Conservation (phyloP, 129 eudicot genomes). For the Ambrosia artemisiifolia region DNA sequence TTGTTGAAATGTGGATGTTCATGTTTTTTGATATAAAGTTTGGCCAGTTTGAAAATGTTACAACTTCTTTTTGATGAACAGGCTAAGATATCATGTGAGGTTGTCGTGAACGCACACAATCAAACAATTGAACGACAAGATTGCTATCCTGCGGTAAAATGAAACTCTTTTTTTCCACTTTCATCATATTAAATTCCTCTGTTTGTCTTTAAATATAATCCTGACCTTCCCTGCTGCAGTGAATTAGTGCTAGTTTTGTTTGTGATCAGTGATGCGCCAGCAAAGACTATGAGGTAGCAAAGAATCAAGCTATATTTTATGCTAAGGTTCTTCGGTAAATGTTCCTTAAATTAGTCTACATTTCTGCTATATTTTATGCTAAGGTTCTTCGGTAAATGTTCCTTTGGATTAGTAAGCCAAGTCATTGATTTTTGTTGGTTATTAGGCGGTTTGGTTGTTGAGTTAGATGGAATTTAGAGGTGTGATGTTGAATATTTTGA, state of each 20-base stretch:
- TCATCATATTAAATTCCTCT: background rate
- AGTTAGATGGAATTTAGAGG: too few relatives aligned
- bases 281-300: background rate
- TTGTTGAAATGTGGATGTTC: conserved; percentile 2
- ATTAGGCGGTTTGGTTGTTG: too few relatives aligned
- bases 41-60: background rate
- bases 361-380: too few relatives aligned
- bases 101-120: conserved; percentile 45
- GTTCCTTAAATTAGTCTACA: conserved; percentile 2
- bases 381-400: too few relatives aligned
- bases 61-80: conserved; percentile 23
- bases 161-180: background rate
- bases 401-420: too few relatives aligned
- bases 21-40: background rate
- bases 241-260: conserved; percentile 11
- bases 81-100: conserved; percentile 72
- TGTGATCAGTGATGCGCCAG: conserved; percentile 28
- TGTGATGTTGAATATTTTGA: too few relatives aligned
- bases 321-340: conserved; percentile 7
- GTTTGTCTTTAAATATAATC: background rate
- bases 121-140: conserved; percentile 56
- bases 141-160: conserved; percentile 69
- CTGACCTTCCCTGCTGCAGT: conserved; percentile 8
- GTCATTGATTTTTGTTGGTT: too few relatives aligned
- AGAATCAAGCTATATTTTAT: conserved; percentile 9